Percentiles rank a stretch among this genome's conserved stretches.
phyloP scores from a whole-genome alignment of 176 grass and related monocot genomes.

The Carex myosuroides region DNA sequence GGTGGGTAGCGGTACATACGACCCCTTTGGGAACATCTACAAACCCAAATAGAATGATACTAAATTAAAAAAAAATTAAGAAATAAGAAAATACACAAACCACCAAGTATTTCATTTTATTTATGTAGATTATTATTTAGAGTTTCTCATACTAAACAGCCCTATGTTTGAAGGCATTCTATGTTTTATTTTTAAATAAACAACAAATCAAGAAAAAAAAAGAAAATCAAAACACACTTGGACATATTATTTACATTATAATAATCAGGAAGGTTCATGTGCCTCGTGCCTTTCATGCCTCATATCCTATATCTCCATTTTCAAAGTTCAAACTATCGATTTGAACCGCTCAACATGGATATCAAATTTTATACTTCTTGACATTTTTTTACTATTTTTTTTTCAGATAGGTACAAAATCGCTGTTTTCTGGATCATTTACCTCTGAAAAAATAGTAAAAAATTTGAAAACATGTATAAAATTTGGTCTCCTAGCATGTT shows the following conservation, averaged over 20 bases:
- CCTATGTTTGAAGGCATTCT: background rate
- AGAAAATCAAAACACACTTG: background rate
- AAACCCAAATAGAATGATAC: background rate
- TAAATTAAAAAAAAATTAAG: background rate
- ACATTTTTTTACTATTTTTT: no score
- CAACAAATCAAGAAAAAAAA: background rate
- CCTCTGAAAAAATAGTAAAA: no score
- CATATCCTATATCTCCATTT: no score
- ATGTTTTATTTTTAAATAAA: background rate
- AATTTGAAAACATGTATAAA: no score
- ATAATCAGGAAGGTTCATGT: background rate
- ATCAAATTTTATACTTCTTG: no score
- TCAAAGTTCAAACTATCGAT: no score
- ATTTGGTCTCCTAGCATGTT: no score
- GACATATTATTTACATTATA: background rate
- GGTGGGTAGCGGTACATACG: constrained; percentile 48
- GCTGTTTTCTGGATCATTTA: no score
- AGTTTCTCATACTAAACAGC: background rate
- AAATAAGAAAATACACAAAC: background rate
- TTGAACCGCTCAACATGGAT: no score
- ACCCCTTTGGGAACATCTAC: constrained; percentile 67
- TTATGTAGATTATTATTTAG: background rate
- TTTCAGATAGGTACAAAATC: no score
- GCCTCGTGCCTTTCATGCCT: no score
- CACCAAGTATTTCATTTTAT: background rate